Evolutionary conservation across 768 basidiomycete genomes (phyloP), one percentile per base, ranked within the genome.

Genomic region (Russula olivacea): DNA sequence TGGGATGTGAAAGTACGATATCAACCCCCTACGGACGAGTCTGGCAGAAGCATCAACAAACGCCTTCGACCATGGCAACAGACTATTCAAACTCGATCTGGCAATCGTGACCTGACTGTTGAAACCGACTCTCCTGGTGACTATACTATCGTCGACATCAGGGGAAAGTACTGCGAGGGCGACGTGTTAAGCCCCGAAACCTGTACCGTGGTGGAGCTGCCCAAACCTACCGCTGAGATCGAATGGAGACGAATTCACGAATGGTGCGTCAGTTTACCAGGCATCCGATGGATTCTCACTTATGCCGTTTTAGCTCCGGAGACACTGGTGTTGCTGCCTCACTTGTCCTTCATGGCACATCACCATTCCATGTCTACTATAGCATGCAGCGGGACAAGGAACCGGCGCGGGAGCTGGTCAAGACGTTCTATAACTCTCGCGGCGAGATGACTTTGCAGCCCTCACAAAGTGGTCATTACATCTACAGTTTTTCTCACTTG

Each of bases 311-410:
- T 50, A 93, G 90, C 72, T 91, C 91, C 54, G 89, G 91, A 1
- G 95, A 97, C 69, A 93, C 90, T 19, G 95, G 96, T 9, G 91
- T 96, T 52, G 87, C 87, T 14, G 93, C 91, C 3, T 85, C 88
- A 4, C 83, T 97, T 55, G 82, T 94, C 61, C 79, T 98, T 54
- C 89, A 87, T 55, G 96, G 95, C 17, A 88, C 87, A 4, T 87
- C 94, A 30, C 95, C 95, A 7, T 98, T 97, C 82, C 80, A 81
- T 54, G 83, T 96, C 12, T 83, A 83, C 70, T 97, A 94, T 73
- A 83, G 79, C 14, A 81, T 83, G 61, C 86, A 90, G 69, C 83
- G 85, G 53, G 82, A 93, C 74, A 79, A 82, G 19, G 87, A 89
- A 68, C 72, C 82, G 5, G 76, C 85, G 21, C 80, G 78, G 1